A percentile compares a stretch with the other conserved stretches of the same genome.
phyloP scores from a whole-genome alignment of 2,329 filamentous ascomycete genomes.

The Kalmusia sp. region DNA sequence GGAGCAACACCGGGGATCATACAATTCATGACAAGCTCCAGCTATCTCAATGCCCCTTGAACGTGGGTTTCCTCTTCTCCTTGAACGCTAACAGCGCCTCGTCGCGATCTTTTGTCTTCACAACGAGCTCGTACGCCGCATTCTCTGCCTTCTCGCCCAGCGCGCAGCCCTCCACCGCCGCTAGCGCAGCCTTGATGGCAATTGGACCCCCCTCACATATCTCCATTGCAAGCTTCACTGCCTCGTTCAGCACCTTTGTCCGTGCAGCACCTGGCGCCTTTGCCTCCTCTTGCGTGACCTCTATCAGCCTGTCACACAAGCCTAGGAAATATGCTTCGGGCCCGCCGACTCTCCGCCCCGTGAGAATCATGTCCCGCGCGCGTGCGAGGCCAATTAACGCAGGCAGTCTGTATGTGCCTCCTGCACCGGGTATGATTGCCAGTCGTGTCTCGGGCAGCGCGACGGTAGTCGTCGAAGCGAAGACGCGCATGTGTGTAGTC shows the following conservation, averaged over 20 bases:
- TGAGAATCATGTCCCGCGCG: slow-evolving; percentile 90
- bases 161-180: slow-evolving; percentile 74
- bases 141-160: slow-evolving; percentile 80
- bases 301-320: slow-evolving; percentile 86
- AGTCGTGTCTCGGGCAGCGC: slow-evolving; percentile 91
- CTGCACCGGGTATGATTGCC: slow-evolving; percentile 93
- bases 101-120: slow-evolving; percentile 82
- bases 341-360: slow-evolving; percentile 82
- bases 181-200: slow-evolving; percentile 78
- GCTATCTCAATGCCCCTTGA: slow-evolving; percentile 58
- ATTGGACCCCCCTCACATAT: slow-evolving; percentile 92
- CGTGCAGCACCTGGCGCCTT: slow-evolving; percentile 62
- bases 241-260: slow-evolving; percentile 74
- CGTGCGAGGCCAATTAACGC: slow-evolving; percentile 78
- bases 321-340: slow-evolving; percentile 92
- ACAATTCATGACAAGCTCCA: not conserved
- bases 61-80: slow-evolving; percentile 75
- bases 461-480: slow-evolving; percentile 78
- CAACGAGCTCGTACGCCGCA: slow-evolving; percentile 81
- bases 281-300: slow-evolving; percentile 69
- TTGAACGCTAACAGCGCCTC: slow-evolving; percentile 88
- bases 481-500: slow-evolving; percentile 86
- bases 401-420: slow-evolving; percentile 88
- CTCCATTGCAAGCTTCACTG: slow-evolving; percentile 78
- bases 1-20: not conserved